Percentiles rank a stretch among this genome's conserved stretches.
These are phyloP conservation scores for Kwoniella mangroviensis DNA, from an alignment of 768 basidiomycete species.

Conservation along the genomic window DNA sequence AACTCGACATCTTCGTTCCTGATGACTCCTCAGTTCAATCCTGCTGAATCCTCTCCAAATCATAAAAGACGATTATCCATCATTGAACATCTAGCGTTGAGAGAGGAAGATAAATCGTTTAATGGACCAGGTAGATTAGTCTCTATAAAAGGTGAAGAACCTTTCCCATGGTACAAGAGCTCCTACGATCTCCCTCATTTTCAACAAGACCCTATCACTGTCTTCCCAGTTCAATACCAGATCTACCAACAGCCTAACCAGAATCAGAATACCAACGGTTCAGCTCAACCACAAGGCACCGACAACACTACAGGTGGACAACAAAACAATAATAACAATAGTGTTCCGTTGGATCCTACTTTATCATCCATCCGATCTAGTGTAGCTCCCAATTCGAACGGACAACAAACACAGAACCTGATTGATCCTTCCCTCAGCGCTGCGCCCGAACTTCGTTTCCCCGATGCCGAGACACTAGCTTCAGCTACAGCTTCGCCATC, in stretches of 20 bases:
- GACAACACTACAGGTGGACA: background rate
- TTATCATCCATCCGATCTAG: slow-evolving; percentile 39
- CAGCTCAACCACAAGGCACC: slow-evolving; percentile 3
- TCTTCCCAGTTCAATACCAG: slow-evolving; percentile 30
- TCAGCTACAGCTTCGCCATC: slow-evolving; percentile 30
- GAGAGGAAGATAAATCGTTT: slow-evolving; percentile 3
- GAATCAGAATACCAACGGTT: background rate
- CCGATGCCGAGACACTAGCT: slow-evolving; percentile 32
- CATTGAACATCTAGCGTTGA: slow-evolving; percentile 18
- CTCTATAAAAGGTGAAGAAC: slow-evolving; percentile 14
- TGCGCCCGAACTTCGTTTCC: slow-evolving; percentile 28
- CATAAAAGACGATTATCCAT: slow-evolving; percentile 16
- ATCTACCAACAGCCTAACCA: slow-evolving; percentile 11
- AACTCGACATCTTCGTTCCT: slow-evolving; percentile 14
- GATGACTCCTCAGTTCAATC: slow-evolving; percentile 18
- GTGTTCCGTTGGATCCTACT: slow-evolving; percentile 30
- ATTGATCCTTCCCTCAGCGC: background rate
- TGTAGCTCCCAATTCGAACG: slow-evolving; percentile 13
- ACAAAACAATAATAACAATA: slow-evolving; percentile 13
- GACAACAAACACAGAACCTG: slow-evolving; percentile 1
- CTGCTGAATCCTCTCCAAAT: background rate
- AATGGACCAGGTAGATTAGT: background rate
- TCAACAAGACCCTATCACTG: slow-evolving; percentile 27
- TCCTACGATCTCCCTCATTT: slow-evolving; percentile 21
- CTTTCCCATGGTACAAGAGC: slow-evolving; percentile 22